Evolutionary conservation across 192 early-diverging fungal species (phyloP).

Genomic region (Coemansia sp.): DNA sequence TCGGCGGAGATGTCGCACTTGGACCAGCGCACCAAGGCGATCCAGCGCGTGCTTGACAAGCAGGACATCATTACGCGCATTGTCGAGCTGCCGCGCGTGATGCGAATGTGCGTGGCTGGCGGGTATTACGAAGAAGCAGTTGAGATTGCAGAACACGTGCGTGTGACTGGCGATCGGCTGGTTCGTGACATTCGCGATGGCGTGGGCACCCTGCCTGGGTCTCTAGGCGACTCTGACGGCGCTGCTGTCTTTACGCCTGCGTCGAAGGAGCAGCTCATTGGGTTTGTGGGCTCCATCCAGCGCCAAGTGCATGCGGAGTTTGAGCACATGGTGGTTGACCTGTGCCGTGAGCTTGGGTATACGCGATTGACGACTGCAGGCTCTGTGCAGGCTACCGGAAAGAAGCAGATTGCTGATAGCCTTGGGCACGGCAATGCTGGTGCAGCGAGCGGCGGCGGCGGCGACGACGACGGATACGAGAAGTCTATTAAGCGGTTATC

Average conservation of each 20-base stretch:
- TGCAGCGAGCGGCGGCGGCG: neutral
- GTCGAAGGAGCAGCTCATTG: conserved; percentile 23
- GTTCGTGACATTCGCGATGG: conserved; percentile 38
- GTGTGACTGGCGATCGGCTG: conserved; percentile 41
- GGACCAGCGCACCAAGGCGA: conserved; percentile 35
- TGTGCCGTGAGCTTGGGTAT: conserved; percentile 45
- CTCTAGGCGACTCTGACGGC: neutral
- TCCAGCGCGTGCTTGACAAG: conserved; percentile 51
- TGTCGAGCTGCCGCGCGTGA: conserved; percentile 53
- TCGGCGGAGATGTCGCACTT: conserved; percentile 26
- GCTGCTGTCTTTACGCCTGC: neutral
- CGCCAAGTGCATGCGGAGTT: conserved; percentile 49
- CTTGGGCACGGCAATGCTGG: neutral
- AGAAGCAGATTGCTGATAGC: neutral
- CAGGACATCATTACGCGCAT: conserved; percentile 50
- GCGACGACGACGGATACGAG: conserved; percentile 23
- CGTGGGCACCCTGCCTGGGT: conserved; percentile 36
- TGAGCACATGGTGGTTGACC: conserved; percentile 42
- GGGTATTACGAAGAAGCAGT: conserved; percentile 54
- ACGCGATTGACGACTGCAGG: conserved; percentile 4
- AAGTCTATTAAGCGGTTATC: conserved; percentile 42
- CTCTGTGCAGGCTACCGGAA: conserved; percentile 3
- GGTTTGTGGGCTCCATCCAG: conserved; percentile 37
- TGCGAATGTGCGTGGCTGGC: conserved; percentile 56
- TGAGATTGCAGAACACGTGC: conserved; percentile 51